Base-by-base conservation (phyloP, 495 filamentous ascomycete genomes). In the Aspergillus diversus region DNA sequence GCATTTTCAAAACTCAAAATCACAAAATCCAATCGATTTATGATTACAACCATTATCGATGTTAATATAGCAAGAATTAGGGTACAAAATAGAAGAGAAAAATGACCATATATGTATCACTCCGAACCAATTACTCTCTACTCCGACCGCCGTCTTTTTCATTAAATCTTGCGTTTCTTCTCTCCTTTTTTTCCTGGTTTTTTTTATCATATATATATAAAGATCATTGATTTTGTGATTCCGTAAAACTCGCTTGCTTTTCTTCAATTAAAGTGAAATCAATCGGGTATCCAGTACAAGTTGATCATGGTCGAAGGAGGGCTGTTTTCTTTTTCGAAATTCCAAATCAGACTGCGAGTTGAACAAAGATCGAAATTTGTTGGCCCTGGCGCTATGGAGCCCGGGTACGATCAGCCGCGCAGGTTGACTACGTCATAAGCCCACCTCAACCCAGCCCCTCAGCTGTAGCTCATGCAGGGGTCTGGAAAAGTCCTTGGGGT, bases 201-300 rank as follows among this genome's bases (percentile, higher is more conserved):
- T 33, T 50, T 55, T 56, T 27, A 27, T 27, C 21, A 27, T 27
- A 27, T 27, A 27, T 27, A 27, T 27, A 27, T 27, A 27, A 27
- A 27, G 21, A 27, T 27, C 2, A 27, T 46, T 32, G 1, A 34
- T 51, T 17, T 63, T 51, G n/a, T 61, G 21, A 39, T 39, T 47
- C 43, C 33, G 15, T 5, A 56, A 39, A 57, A 17, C 16, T 57
- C 27, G 53, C 60, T 57, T 34, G 47, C 53, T 59, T 61, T 57
- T 55, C 57, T 48, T 56, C 59, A 46, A 61, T 55, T 61, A 64
- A 58, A 57, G 58, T 49, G 58, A 57, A 67, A 7, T 64, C 70
- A 71, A 78, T 73, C 68, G 75, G 76, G 75, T 79, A 76, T 79
- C 73, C 76, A 75, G 72, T 73, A 75, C 67, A 66, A 56, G 39